Evolutionary conservation across 1,284 basidiomycete species (phyloP).

Genomic region (Phylloboletellus chloephorus): DNA sequence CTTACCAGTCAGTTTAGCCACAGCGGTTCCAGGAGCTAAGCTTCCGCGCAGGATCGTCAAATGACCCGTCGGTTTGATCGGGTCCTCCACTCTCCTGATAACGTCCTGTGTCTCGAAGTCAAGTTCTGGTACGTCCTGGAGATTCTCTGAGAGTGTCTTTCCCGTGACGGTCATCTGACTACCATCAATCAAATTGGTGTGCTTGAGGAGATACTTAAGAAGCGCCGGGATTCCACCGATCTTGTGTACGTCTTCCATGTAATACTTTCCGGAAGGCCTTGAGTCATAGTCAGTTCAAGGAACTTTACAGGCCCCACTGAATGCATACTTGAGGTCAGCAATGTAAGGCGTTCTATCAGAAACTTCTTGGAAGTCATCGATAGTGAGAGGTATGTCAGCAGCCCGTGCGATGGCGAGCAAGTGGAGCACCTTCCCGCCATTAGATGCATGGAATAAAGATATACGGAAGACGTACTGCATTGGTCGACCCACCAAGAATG

Average conservation of each 20-base stretch:
- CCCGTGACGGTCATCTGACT: constrained; percentile 91
- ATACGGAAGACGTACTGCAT: constrained; percentile 55
- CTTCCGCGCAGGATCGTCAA: constrained; percentile 89
- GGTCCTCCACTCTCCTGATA: constrained; percentile 71
- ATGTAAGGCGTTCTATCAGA: constrained; percentile 91
- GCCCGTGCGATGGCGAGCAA: constrained; percentile 91
- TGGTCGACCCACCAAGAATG: constrained; percentile 87
- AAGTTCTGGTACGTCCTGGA: constrained; percentile 74
- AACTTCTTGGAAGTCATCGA: constrained; percentile 92
- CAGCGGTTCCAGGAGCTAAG: constrained; percentile 85
- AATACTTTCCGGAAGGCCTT: constrained; percentile 88
- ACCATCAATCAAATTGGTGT: constrained; percentile 86
- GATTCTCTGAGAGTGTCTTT: constrained; percentile 89
- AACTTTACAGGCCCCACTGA: neutral
- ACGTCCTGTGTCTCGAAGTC: constrained; percentile 81
- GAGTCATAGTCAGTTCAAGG: constrained; percentile 2
- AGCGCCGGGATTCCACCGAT: constrained; percentile 85
- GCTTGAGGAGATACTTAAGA: constrained; percentile 82
- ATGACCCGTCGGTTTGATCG: constrained; percentile 92
- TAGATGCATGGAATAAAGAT: neutral
- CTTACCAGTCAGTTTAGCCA: constrained; percentile 95
- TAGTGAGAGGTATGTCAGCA: constrained; percentile 79
- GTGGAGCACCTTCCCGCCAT: constrained; percentile 67
- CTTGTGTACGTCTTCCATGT: constrained; percentile 94
- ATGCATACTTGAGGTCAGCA: constrained; percentile 76